Percentiles rank a stretch among this genome's conserved stretches.
phyloP scores from a whole-genome alignment of 2,329 filamentous ascomycete species.

The Huntiella abstrusa region DNA sequence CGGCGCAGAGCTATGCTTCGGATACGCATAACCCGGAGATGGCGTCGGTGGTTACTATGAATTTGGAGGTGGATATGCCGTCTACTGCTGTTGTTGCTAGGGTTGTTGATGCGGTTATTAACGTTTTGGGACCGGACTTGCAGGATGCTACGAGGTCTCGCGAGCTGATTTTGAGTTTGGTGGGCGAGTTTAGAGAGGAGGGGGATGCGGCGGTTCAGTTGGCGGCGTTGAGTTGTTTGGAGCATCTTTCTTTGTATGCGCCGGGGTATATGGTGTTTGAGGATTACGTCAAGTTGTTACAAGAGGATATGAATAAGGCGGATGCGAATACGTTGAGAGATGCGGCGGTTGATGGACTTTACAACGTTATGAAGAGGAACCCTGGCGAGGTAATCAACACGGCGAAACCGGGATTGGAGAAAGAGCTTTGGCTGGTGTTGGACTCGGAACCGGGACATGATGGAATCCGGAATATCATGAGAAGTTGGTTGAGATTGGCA shows the following conservation, averaged over 20 bases:
- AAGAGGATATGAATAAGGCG: constrained; percentile 51
- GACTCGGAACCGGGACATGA: constrained; percentile 60
- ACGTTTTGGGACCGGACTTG: constrained; percentile 84
- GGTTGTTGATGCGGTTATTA: constrained; percentile 88
- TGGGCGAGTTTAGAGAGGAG: constrained; percentile 65
- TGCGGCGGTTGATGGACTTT: constrained; percentile 70
- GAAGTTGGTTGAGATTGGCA: constrained; percentile 86
- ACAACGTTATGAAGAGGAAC: constrained; percentile 88
- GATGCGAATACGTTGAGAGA: constrained; percentile 51
- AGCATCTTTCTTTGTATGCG: constrained; percentile 83
- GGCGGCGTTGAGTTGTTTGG: constrained; percentile 64
- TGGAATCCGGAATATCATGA: constrained; percentile 68
- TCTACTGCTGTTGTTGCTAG: constrained; percentile 69
- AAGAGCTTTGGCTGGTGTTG: constrained; percentile 78
- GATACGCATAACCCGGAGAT: constrained; percentile 84
- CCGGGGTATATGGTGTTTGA: constrained; percentile 70
- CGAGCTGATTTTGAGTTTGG: constrained; percentile 74
- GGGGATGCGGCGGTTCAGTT: constrained; percentile 50
- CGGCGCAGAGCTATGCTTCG: constrained; percentile 78
- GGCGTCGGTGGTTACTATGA: constrained; percentile 63
- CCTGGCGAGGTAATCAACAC: constrained; percentile 63
- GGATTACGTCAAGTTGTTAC: constrained; percentile 66
- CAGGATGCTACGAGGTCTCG: constrained; percentile 85
- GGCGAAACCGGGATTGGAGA: constrained; percentile 63
- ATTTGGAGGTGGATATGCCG: constrained; percentile 69